Evolutionary conservation across 768 basidiomycete species (phyloP).

Genomic region (Boletus fagicola): DNA sequence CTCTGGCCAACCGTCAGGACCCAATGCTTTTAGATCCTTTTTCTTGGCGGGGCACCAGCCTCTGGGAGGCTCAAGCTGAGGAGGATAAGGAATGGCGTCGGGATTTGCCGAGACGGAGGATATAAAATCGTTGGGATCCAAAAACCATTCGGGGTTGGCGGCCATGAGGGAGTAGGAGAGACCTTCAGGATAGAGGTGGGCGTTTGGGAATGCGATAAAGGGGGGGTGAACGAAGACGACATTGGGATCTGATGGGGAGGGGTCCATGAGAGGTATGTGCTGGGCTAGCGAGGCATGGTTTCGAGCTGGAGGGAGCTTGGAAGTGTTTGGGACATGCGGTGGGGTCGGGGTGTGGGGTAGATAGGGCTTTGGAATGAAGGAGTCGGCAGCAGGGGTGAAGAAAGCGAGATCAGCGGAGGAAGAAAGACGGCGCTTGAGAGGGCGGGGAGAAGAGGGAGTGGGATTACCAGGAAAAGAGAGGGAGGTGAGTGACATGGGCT

Average conservation of each 20-base stretch:
- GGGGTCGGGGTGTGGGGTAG: conserved; percentile 37
- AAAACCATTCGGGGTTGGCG: conserved; percentile 78
- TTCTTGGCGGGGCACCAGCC: conserved; percentile 89
- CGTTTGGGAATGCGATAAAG: conserved; percentile 63
- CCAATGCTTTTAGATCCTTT: conserved; percentile 69
- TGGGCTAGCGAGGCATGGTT: conserved; percentile 37
- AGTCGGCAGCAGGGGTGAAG: conserved; percentile 60
- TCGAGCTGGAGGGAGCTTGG: conserved; percentile 32
- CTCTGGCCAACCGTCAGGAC: conserved; percentile 71
- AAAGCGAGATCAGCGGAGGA: conserved; percentile 53
- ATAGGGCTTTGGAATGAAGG: conserved; percentile 68
- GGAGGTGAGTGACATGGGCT: conserved; percentile 21
- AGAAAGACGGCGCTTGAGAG: conserved; percentile 49
- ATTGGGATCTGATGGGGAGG: conserved; percentile 60
- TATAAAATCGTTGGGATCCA: conserved; percentile 64
- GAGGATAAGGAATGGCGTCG: conserved; percentile 66
- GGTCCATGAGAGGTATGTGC: conserved; percentile 61
- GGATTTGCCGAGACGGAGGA: conserved; percentile 45
- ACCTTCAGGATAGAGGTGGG: conserved; percentile 60
- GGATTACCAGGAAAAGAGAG: conserved; percentile 27
- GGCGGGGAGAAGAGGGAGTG: conserved; percentile 25
- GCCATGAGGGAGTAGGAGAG: conserved; percentile 70
- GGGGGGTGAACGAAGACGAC: conserved; percentile 75
- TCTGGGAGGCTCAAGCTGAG: conserved; percentile 76
- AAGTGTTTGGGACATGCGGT: conserved; percentile 17